Conservation (phyloP, 148 eudicot species). For the Vaccinium corymbosum region DNA sequence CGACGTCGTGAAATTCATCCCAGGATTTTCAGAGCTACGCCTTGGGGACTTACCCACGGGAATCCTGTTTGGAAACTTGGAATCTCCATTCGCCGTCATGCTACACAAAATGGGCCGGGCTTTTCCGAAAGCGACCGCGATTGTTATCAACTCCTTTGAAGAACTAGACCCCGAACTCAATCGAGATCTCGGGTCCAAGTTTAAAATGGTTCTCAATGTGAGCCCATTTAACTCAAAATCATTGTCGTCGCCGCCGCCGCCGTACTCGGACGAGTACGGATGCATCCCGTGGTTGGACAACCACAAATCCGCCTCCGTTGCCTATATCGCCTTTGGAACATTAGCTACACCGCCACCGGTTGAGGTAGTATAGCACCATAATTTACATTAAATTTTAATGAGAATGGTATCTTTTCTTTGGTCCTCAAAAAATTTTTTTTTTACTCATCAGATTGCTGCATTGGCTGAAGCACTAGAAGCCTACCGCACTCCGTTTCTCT, state of each 20-base stretch:
- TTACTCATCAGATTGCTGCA: conserved; percentile 19
- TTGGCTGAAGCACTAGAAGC: conserved; percentile 49
- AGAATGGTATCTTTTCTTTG: background rate
- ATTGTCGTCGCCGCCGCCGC: conserved; percentile 8
- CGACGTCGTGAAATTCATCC: conserved; percentile 32
- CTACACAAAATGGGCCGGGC: conserved; percentile 38
- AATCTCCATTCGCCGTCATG: conserved; percentile 29
- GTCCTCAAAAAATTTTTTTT: background rate
- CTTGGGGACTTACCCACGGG: conserved; percentile 40
- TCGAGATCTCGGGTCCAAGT: conserved; percentile 33
- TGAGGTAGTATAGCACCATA: conserved; percentile 18
- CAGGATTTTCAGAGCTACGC: conserved; percentile 37
- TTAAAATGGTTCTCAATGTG: conserved; percentile 31
- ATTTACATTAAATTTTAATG: background rate
- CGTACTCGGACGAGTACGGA: conserved; percentile 18
- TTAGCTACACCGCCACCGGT: conserved; percentile 27
- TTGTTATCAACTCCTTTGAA: conserved; percentile 43
- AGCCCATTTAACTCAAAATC: conserved; percentile 33
- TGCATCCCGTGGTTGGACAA: conserved; percentile 54
- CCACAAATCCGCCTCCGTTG: conserved; percentile 27
- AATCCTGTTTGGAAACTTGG: conserved; percentile 28
- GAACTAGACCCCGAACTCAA: conserved; percentile 37
- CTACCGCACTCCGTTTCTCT: conserved; percentile 40
- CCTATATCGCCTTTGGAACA: conserved; percentile 62
- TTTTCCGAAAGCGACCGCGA: conserved; percentile 35